These are phyloP conservation scores for Beauveria sp. DNA, from an alignment of 2,329 filamentous ascomycete genomes.

Conservation along the genomic window DNA sequence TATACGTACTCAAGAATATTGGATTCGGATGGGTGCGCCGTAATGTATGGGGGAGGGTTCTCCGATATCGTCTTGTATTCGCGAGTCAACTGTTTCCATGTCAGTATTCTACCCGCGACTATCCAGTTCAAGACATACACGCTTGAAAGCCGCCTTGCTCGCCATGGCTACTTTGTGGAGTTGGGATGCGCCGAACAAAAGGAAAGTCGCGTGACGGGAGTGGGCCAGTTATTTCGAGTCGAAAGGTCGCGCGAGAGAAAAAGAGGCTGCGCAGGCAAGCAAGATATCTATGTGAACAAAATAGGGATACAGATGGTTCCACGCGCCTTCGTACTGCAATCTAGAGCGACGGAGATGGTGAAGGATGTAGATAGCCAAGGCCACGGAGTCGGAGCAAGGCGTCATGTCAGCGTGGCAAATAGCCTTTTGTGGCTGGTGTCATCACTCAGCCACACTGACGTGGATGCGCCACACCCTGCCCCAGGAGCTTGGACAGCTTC, in stretches of 20 bases:
- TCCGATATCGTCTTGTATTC: conserved; percentile 56
- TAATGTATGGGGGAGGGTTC: conserved; percentile 83
- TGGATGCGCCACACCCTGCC: conserved; percentile 7
- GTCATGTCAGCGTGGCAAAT: conserved; percentile 11
- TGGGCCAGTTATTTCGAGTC: neutral
- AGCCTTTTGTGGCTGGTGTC: neutral
- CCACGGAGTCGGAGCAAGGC: neutral
- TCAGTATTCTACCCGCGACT: conserved; percentile 16
- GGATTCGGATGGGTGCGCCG: conserved; percentile 78
- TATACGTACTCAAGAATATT: conserved; percentile 79
- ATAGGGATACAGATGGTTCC: neutral
- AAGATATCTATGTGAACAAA: neutral
- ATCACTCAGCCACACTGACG: conserved; percentile 7
- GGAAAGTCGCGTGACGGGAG: conserved; percentile 10
- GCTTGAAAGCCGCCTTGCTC: conserved; percentile 64
- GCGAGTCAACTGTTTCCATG: conserved; percentile 43
- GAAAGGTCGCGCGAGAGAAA: neutral
- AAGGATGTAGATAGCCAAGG: neutral
- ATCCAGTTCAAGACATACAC: conserved; percentile 38
- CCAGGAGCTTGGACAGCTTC: conserved; percentile 6
- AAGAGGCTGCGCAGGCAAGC: neutral
- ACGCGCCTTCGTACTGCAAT: neutral
- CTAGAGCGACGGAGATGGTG: neutral
- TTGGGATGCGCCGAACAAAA: neutral
- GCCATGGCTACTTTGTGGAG: conserved; percentile 44